Evolutionary conservation across 805 yeast genomes (phyloP).

Genomic region (Nakazawaea wickerhamii): DNA sequence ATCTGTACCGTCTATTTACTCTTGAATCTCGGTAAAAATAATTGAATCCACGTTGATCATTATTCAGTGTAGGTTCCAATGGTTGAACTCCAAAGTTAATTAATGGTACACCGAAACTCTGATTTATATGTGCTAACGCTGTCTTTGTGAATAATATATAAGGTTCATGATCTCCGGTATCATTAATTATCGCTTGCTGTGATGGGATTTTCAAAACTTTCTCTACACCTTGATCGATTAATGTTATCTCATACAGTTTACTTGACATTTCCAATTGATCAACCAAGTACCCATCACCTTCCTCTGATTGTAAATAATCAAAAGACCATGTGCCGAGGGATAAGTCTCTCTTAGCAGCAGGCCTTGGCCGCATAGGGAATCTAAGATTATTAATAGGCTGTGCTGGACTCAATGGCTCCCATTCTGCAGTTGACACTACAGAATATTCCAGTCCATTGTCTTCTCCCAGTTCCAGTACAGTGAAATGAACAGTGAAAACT

Average conservation of each 20-base stretch:
- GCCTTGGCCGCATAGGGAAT: too few relatives aligned
- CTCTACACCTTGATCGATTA: background rate
- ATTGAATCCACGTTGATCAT: constrained; percentile 10
- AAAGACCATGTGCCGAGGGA: background rate
- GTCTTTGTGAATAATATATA: constrained; percentile 3
- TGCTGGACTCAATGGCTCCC: too few relatives aligned
- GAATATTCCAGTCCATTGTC: too few relatives aligned
- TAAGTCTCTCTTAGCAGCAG: too few relatives aligned
- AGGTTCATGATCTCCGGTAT: constrained; percentile 13
- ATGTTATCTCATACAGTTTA: constrained; percentile 2
- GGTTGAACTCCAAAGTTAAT: background rate
- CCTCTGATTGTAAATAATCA: background rate
- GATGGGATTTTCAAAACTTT: constrained; percentile 3
- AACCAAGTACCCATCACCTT: background rate
- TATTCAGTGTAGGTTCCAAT: constrained; percentile 6
- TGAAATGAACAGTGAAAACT: constrained; percentile 1
- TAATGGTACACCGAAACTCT: background rate
- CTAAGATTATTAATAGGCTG: background rate
- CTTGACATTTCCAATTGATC: constrained; percentile 4
- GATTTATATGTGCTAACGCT: background rate
- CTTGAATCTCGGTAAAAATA: background rate
- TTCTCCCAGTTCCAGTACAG: background rate
- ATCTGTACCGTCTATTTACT: constrained; percentile 9
- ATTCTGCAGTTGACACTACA: too few relatives aligned
- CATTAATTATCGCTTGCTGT: constrained; percentile 8